Evolutionary conservation across 371 early-diverging fungal species (phyloP).

Genomic region (Mortierella sp.): DNA sequence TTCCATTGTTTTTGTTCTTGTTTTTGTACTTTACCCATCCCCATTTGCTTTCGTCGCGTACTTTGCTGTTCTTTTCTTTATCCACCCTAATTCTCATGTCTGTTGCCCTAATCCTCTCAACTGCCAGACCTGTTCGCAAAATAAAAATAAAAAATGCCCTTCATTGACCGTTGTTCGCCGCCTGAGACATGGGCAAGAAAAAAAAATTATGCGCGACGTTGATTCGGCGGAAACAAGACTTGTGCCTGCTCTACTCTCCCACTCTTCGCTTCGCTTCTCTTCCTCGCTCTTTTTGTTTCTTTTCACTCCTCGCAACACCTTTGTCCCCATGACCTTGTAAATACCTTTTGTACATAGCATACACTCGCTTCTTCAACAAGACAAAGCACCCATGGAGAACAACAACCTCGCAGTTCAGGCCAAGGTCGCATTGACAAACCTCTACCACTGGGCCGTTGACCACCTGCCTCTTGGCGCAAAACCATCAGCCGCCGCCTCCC

Average conservation of each 20-base stretch:
- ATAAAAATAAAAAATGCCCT: neutral
- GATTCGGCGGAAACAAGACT: no score
- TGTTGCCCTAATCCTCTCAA: neutral
- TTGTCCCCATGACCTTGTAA: neutral
- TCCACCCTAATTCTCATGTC: conserved; percentile 1
- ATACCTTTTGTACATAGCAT: neutral
- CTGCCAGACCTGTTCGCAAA: neutral
- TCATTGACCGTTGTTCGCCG: no score
- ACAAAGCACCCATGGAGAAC: neutral
- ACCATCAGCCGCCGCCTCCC: neutral
- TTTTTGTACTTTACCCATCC: neutral
- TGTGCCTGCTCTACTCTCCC: no score
- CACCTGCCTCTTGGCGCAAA: neutral
- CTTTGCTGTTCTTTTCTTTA: neutral
- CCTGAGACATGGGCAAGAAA: no score
- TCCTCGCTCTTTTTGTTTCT: no score
- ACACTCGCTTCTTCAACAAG: neutral
- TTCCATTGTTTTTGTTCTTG: neutral
- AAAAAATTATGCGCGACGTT: no score
- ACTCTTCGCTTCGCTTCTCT: no score
- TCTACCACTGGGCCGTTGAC: conserved; percentile 13
- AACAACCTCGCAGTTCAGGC: conserved; percentile 12
- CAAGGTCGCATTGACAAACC: neutral
- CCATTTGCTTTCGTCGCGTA: neutral
- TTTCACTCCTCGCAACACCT: neutral